Percentiles rank a stretch among this genome's conserved stretches.
These are phyloP conservation scores for Russula sp. DNA, from an alignment of 768 basidiomycete species.

Conservation along the genomic window DNA sequence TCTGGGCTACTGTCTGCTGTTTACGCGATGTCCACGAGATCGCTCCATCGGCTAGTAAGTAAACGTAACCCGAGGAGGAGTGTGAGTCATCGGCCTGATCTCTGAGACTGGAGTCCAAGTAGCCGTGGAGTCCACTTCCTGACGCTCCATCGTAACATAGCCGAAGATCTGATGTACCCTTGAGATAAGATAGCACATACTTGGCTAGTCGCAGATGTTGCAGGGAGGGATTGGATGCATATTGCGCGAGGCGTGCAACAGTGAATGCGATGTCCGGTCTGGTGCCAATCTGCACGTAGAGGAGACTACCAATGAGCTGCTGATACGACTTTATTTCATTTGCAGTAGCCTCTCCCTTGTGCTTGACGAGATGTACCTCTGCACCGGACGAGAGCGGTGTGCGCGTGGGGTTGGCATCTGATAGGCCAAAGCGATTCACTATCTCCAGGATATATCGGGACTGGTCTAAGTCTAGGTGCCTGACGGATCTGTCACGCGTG, in stretches of 20 bases:
- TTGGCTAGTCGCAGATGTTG: too few relatives aligned
- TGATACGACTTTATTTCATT: background rate
- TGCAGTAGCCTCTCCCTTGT: background rate
- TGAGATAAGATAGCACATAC: too few relatives aligned
- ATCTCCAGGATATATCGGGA: background rate
- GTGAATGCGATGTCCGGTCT: background rate
- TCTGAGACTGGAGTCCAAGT: slow-evolving; percentile 29
- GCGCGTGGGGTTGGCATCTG: background rate
- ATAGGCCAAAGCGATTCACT: background rate
- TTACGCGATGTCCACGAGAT: too few relatives aligned
- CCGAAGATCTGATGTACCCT: too few relatives aligned
- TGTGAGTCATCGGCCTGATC: slow-evolving; percentile 16
- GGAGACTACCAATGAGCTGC: background rate
- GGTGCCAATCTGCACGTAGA: background rate
- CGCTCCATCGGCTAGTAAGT: too few relatives aligned
- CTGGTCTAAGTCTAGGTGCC: too few relatives aligned
- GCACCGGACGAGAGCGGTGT: background rate
- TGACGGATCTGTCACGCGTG: too few relatives aligned
- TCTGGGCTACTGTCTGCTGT: too few relatives aligned
- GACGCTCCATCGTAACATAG: background rate
- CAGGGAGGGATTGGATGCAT: too few relatives aligned
- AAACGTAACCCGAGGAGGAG: too few relatives aligned
- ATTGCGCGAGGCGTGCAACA: background rate
- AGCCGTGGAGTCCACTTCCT: slow-evolving; percentile 13
- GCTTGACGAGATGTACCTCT: background rate